Conservation (phyloP, 2,329 filamentous ascomycete genomes). For the Trichocomaceae sp. region DNA sequence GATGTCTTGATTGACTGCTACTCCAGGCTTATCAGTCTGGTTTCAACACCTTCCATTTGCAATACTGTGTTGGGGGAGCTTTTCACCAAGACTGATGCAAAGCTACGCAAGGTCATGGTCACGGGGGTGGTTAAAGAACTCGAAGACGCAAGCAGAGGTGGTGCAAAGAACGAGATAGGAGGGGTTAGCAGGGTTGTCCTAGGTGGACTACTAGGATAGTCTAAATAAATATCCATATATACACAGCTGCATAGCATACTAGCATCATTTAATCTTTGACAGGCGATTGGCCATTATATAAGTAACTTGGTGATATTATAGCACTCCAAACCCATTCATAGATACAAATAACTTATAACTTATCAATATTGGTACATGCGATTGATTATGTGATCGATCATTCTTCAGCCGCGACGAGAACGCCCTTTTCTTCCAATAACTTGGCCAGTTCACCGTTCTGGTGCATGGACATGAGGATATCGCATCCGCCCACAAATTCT, state of each 20-base stretch:
- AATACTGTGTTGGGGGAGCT: slow-evolving; percentile 66
- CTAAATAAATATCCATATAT: neutral
- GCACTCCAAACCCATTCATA: neutral
- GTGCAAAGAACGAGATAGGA: slow-evolving; percentile 72
- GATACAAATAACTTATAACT: neutral
- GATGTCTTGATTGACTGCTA: slow-evolving; percentile 94
- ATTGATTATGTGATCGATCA: slow-evolving; percentile 14
- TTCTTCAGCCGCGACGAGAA: slow-evolving; percentile 61
- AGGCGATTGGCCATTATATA: neutral
- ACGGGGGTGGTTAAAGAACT: slow-evolving; percentile 85
- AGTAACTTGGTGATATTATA: neutral
- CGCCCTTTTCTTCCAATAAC: slow-evolving; percentile 82
- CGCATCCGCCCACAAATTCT: slow-evolving; percentile 96
- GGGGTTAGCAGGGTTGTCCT: slow-evolving; percentile 84
- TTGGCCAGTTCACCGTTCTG: slow-evolving; percentile 90
- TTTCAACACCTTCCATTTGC: slow-evolving; percentile 69
- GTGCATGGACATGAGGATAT: slow-evolving; percentile 96
- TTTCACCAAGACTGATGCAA: slow-evolving; percentile 82
- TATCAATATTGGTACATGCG: neutral
- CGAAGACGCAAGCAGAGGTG: slow-evolving; percentile 72
- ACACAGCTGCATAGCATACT: slow-evolving; percentile 4
- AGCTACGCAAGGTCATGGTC: slow-evolving; percentile 81
- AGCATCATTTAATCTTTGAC: neutral
- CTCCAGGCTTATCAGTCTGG: slow-evolving; percentile 64
- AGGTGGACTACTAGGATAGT: slow-evolving; percentile 65